Evolutionary conservation across 2,329 filamentous ascomycete genomes (phyloP), one percentile per base, ranked within the genome.

Genomic region (Blastomyces gilchristii): DNA sequence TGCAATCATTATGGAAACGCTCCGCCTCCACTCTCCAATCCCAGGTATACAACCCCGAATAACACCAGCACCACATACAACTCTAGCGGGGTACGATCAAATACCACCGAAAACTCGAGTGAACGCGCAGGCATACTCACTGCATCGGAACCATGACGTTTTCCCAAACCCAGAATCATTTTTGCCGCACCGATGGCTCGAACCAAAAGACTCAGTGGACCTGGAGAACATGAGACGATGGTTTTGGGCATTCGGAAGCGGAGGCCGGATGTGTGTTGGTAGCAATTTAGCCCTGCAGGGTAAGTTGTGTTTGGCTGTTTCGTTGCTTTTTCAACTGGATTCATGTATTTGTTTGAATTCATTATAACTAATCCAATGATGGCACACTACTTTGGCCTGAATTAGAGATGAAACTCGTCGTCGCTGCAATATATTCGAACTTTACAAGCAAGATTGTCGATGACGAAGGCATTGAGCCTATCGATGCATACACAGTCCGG

Each of bases 341-440:
- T 25, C 58, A 8, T 34, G 34, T 31, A 37, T 37, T 49, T 9
- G 11, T 37, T 37, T 45, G 8, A n/a, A 12, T 31, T 45, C 28
- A 9, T 47, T 11, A 28, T 34, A 45, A 45, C 57, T 59, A 28
- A 59, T 14, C 11, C 7, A 47, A 60, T 28, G 22, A 18, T 28
- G 37, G 28, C 28, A 22, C 31, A 6, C 11, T 11, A 2, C 12
- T 25, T 56, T 57, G 2, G n/a, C 5, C 18, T 8, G 6, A 53
- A 61, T 70, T 68, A 87, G 88, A 89, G 67, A 89, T 91, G 77
- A 91, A 91, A 74, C 79, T 88, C 54, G 83, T 87, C 5, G 76
- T 87, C 41, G 87, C 87, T 0, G 82, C 84, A 1, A 83, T 94
- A 5, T 93, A 91, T 72, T 83, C 84, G 2, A 88, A 86, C 63